Evolutionary conservation across 345 rosid species (phyloP).

Genomic region (Syzygium aromaticum): DNA sequence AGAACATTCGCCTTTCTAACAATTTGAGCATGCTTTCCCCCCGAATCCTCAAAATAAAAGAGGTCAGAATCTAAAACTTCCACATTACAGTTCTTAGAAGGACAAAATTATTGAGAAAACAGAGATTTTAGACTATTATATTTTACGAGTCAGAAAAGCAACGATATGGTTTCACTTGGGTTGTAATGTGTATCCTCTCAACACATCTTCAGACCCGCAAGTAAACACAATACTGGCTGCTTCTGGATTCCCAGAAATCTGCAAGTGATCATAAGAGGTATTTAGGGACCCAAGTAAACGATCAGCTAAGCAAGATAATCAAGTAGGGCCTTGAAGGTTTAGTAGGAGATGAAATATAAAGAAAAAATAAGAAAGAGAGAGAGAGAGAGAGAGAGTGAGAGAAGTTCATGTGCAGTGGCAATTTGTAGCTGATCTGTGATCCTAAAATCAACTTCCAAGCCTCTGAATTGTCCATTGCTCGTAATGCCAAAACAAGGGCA

Average conservation of each 20-base stretch:
- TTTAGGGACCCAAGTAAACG: background rate
- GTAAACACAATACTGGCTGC: constrained; percentile 91
- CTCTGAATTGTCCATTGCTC: background rate
- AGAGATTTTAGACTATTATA: background rate
- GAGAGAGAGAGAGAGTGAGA: background rate
- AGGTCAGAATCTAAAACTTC: constrained; percentile 53
- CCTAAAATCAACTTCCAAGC: background rate
- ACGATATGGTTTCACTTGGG: constrained; percentile 47
- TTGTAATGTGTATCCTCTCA: constrained; percentile 85
- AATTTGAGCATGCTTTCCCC: constrained; percentile 51
- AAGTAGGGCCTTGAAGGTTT: background rate
- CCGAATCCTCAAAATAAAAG: constrained; percentile 34
- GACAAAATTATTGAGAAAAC: background rate
- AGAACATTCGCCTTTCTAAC: constrained; percentile 67
- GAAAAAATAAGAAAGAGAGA: background rate
- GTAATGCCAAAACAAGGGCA: background rate
- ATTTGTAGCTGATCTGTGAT: background rate
- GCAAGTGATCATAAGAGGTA: background rate
- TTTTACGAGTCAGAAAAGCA: background rate
- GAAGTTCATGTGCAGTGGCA: background rate
- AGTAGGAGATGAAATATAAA: background rate
- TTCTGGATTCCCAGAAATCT: constrained; percentile 90
- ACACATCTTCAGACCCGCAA: constrained; percentile 70
- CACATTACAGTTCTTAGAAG: constrained; percentile 1
- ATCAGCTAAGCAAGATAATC: background rate